Evolutionary conservation across 192 early-diverging fungal genomes (phyloP), one percentile per base, ranked within the genome.

Genomic region (Coemansia sp.): DNA sequence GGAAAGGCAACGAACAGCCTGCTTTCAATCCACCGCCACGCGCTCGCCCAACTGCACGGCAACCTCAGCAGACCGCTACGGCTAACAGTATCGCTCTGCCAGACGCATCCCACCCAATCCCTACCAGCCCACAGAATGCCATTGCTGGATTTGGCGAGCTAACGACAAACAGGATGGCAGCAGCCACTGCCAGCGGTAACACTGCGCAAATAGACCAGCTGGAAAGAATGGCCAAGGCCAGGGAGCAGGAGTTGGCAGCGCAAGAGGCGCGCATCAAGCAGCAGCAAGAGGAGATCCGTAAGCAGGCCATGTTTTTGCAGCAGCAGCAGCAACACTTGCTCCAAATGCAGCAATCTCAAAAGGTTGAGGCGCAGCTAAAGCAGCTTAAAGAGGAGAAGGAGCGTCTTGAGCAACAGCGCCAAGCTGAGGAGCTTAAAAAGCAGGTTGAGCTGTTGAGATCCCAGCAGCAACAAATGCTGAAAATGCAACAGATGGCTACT

Each of bases 401-500:
- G 25, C 61, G 68, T 5, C 63, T 81, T 29, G 79, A 81, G 57
- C 70, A 72, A 52, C 70, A 76, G 58, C 65, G 70, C 40, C 73
- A 81, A 58, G 61, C 70, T 0, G 74, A 81, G 12, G 79, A 68
- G 26, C 59, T 75, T 59, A 75, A 73, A 39, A 64, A 62, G 48
- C 73, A 81, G 46, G 64, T 72, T n/a, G 79, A 65, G 7, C 55
- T 63, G 53, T 46, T 81, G 18, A 66, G 68, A 64, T 25, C 59
- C 12, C 79, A 81, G 63, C 79, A 81, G 59, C 69, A 81, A 42
- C 79, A 81, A 53, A 59, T 81, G 70, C 63, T 81, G 13, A 74
- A 74, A 46, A 80, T 80, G 77, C 77, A 80, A 58, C 77, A 80
- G 68, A 80, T 80, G 77, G 77, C 77, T 7, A 35, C 72, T 0